Conservation (phyloP, 78 protist genomes). For the Dictyostelium capitatum region DNA sequence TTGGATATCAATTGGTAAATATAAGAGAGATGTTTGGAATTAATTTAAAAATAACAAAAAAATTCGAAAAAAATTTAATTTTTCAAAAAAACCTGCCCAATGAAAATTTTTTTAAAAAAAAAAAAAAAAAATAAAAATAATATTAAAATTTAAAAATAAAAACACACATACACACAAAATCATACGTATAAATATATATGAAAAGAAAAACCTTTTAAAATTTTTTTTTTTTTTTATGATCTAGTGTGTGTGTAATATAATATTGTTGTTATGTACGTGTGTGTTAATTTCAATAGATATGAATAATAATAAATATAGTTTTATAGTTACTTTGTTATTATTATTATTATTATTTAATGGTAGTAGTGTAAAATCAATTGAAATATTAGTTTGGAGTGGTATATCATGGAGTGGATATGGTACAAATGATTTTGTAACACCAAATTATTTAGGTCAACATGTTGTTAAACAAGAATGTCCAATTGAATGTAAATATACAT, state of each 20-base stretch:
- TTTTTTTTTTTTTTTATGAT: too few species aligned
- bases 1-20: constrained; percentile 11
- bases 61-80: background rate
- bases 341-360: background rate
- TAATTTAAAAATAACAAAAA: background rate
- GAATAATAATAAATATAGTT: too few species aligned
- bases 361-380: background rate
- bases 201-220: too few species aligned
- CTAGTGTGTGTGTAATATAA: too few species aligned
- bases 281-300: too few species aligned
- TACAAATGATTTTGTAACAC: background rate
- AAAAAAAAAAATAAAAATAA: too few species aligned
- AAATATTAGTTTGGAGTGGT: constrained; percentile 47
- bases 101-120: too few species aligned
- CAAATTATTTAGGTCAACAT: constrained; percentile 65
- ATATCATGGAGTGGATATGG: constrained; percentile 69
- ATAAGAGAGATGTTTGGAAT: constrained; percentile 25
- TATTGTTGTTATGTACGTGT: too few species aligned
- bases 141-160: too few species aligned
- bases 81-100: too few species aligned
- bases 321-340: background rate
- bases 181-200: too few species aligned
- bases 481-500: constrained; percentile 7
- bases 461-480: constrained; percentile 6
- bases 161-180: too few species aligned